Conservation (phyloP, 495 filamentous ascomycete genomes). For the Podospora anserina region DNA sequence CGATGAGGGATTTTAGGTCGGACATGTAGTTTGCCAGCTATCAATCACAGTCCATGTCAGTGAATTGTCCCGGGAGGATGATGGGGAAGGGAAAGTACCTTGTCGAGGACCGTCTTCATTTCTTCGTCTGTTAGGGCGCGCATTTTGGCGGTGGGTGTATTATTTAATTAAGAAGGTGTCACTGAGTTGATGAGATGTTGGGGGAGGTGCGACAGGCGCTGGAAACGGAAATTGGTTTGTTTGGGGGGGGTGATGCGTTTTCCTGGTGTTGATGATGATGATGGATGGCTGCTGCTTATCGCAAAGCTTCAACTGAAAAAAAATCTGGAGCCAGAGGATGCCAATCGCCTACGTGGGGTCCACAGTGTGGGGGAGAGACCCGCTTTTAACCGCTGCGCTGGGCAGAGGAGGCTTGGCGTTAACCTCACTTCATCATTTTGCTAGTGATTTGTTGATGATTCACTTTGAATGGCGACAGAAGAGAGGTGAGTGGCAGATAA, state of each 20-base stretch:
- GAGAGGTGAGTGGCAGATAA: too few relatives aligned
- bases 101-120: conserved; percentile 70
- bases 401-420: neutral
- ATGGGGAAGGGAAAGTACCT: conserved; percentile 32
- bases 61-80: neutral
- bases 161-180: neutral
- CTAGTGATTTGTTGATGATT: neutral
- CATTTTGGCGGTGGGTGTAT: conserved; percentile 46
- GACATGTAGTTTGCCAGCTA: conserved; percentile 35
- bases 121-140: conserved; percentile 71
- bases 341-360: conserved; percentile 9
- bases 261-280: conserved; percentile 6
- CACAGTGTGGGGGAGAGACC: conserved; percentile 19
- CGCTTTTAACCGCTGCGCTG: conserved; percentile 29
- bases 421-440: neutral
- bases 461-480: too few relatives aligned
- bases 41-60: neutral
- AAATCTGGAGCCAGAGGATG: conserved; percentile 16
- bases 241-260: conserved; percentile 6
- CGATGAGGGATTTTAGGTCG: conserved; percentile 71
- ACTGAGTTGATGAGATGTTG: neutral
- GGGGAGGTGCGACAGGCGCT: neutral
- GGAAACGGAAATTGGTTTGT: neutral
- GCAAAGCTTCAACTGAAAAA: conserved; percentile 18
- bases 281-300: conserved; percentile 20